Percentiles rank a stretch among this genome's conserved stretches.
These are phyloP conservation scores for Adansonia rubrostipa DNA, from an alignment of 441 rosid genomes.

Conservation along the genomic window DNA sequence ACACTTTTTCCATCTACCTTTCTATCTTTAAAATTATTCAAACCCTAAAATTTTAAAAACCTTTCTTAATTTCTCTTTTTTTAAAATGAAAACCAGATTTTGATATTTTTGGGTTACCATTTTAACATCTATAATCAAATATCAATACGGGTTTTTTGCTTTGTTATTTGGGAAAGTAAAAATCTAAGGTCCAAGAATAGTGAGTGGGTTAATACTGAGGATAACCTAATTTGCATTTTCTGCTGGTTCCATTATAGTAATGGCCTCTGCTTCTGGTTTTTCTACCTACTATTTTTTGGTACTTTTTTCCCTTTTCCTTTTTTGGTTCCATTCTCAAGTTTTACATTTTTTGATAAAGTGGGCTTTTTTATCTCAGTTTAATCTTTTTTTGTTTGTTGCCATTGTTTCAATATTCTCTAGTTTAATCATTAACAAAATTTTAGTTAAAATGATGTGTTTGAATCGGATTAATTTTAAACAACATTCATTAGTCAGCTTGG, in stretches of 20 bases:
- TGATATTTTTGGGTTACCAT: no score
- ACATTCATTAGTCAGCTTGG: background rate
- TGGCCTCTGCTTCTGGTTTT: conserved; percentile 69
- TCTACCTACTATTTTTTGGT: conserved; percentile 87
- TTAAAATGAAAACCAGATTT: no score
- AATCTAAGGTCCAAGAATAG: conserved; percentile 62
- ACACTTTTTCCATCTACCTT: no score
- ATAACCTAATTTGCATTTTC: conserved; percentile 76
- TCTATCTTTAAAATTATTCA: no score
- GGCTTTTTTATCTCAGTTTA: background rate
- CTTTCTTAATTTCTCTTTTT: no score
- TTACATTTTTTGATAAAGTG: conserved; percentile 3
- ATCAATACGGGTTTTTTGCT: no score
- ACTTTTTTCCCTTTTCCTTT: conserved; percentile 14
- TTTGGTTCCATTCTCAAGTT: background rate
- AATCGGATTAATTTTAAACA: background rate
- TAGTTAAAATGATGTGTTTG: background rate
- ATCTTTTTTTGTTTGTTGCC: background rate
- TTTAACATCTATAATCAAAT: no score
- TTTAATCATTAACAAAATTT: background rate
- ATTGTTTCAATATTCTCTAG: background rate
- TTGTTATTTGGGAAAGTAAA: no score
- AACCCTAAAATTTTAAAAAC: no score
- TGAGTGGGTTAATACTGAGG: conserved; percentile 69
- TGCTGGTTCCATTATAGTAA: conserved; percentile 73